A percentile compares a stretch with the other conserved stretches of the same genome.
phyloP scores from a whole-genome alignment of 164 flowering plant genomes.

The Pachysandra terminalis region DNA sequence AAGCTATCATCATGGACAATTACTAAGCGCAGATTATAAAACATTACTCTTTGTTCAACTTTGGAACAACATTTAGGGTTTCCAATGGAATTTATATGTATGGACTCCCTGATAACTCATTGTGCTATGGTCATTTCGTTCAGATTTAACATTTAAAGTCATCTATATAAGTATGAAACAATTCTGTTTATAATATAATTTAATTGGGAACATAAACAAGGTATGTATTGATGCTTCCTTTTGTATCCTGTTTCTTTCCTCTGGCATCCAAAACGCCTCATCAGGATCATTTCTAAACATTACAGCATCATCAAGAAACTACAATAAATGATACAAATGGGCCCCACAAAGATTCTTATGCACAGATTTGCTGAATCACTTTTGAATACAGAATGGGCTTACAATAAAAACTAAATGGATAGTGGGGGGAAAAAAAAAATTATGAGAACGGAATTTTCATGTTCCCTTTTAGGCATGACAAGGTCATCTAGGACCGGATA shows the following conservation, averaged over 20 bases:
- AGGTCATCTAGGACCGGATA: conserved; percentile 86
- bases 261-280: conserved; percentile 16
- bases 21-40: too few species aligned
- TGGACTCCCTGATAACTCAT: too few species aligned
- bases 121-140: too few species aligned
- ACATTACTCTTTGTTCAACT: too few species aligned
- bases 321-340: conserved; percentile 31
- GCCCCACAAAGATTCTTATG: conserved; percentile 41
- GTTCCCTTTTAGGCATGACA: conserved; percentile 16
- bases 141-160: too few species aligned
- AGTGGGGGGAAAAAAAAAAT: conserved; percentile 1
- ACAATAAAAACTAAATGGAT: conserved; percentile 6
- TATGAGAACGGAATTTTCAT: conserved; percentile 20
- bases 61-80: too few species aligned
- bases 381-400: conserved; percentile 34
- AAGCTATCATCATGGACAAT: too few species aligned
- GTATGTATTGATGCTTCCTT: too few species aligned
- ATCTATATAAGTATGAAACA: too few species aligned
- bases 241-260: not conserved
- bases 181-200: conserved; percentile 3
- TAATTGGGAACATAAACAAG: not conserved
- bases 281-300: conserved; percentile 9
- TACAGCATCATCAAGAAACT: conserved; percentile 21
- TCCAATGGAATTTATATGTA: too few species aligned
- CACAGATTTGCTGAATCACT: conserved; percentile 39